Percentiles rank a stretch among this genome's conserved stretches.
Evolutionary conservation across 305 asterid genomes (phyloP).

Genomic region (Withania somnifera): DNA sequence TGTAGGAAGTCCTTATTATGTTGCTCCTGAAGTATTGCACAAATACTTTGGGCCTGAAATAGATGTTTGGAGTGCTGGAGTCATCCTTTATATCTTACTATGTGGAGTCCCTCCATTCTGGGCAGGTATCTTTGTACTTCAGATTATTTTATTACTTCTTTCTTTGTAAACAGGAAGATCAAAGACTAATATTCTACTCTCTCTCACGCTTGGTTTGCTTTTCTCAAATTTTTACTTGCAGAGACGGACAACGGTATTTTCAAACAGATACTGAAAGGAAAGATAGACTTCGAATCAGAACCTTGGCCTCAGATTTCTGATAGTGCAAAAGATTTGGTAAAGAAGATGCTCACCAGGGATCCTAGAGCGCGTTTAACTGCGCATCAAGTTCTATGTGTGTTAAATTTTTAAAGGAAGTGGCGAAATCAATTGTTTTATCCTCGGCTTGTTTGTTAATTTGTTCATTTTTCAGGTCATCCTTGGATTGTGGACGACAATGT

Average conservation of each 20-base stretch:
- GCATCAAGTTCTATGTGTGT: slow-evolving; percentile 31
- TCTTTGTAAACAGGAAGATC: not conserved
- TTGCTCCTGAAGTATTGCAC: slow-evolving; percentile 85
- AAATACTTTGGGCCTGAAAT: slow-evolving; percentile 67
- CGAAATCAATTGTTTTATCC: not conserved
- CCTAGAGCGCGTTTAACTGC: slow-evolving; percentile 25
- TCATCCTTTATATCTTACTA: slow-evolving; percentile 65
- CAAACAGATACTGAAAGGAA: slow-evolving; percentile 71
- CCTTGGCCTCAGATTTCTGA: slow-evolving; percentile 39
- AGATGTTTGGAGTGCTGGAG: slow-evolving; percentile 95
- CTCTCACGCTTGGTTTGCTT: not conserved
- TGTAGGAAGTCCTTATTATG: slow-evolving; percentile 90
- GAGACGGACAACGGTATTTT: slow-evolving; percentile 84
- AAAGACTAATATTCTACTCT: not conserved
- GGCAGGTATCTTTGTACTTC: slow-evolving; percentile 42
- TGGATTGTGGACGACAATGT: slow-evolving; percentile 30
- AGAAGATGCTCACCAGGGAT: slow-evolving; percentile 26
- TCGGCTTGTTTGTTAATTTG: not conserved
- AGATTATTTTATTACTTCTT: not conserved
- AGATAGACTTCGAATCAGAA: slow-evolving; percentile 34
- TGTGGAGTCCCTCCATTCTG: slow-evolving; percentile 88
- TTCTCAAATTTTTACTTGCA: slow-evolving; percentile 18
- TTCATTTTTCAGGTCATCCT: slow-evolving; percentile 26
- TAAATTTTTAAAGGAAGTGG: not conserved
- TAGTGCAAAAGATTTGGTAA: slow-evolving; percentile 36